Evolutionary conservation across 106 monocot genomes (phyloP).

Genomic region (Apostasia ramifera): DNA sequence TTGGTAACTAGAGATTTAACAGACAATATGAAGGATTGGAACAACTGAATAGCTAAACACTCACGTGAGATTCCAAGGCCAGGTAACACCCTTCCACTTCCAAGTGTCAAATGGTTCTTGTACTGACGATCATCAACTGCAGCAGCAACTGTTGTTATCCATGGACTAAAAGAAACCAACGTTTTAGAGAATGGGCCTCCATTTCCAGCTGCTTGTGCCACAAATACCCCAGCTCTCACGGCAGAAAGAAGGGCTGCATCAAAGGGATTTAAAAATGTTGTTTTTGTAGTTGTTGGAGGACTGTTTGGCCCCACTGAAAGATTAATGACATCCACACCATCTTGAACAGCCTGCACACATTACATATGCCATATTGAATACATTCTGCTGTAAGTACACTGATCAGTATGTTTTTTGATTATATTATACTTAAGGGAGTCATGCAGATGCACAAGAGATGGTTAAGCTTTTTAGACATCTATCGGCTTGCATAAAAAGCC

Average conservation of each 20-base stretch:
- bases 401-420: no score
- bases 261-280: constrained; percentile 95
- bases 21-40: no score
- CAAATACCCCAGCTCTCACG: constrained; percentile 97
- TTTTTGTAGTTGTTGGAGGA: constrained; percentile 74
- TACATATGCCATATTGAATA: constrained; percentile 3
- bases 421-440: no score
- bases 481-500: no score
- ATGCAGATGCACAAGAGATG: no score
- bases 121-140: constrained; percentile 98
- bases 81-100: constrained; percentile 64
- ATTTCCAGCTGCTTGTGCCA: constrained; percentile 96
- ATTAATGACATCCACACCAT: constrained; percentile 95
- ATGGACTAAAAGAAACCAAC: constrained; percentile 93
- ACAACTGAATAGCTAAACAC: constrained; percentile 1
- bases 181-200: constrained; percentile 96
- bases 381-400: no score
- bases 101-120: constrained; percentile 74
- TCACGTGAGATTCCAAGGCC: constrained; percentile 94
- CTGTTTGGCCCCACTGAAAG: constrained; percentile 97
- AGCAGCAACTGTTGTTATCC: constrained; percentile 97
- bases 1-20: no score
- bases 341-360: constrained; percentile 82
- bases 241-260: constrained; percentile 95
- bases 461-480: no score